A percentile compares a stretch with the other conserved stretches of the same genome.
Conservation (phyloP, 2,329 filamentous ascomycete genomes). For the Pseudonectria foliicola region DNA sequence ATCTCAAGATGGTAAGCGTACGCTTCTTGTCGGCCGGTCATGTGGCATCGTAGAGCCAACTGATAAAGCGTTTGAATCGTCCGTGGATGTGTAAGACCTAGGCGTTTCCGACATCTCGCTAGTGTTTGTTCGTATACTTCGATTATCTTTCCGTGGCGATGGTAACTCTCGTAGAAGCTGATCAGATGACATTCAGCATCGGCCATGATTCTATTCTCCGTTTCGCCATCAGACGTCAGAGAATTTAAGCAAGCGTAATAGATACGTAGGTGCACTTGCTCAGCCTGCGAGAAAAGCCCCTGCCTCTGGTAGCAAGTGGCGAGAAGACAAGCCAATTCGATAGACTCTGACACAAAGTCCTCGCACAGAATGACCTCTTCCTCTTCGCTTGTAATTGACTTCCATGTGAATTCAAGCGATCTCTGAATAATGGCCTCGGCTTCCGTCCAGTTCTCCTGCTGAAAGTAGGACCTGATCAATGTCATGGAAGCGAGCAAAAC, state of each 20-base stretch:
- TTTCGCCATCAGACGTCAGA: conserved; percentile 6
- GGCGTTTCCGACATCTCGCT: conserved; percentile 22
- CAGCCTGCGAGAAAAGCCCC: conserved; percentile 30
- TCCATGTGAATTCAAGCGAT: conserved; percentile 33
- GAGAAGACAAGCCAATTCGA: conserved; percentile 26
- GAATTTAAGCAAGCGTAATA: conserved; percentile 28
- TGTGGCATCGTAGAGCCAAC: conserved; percentile 15
- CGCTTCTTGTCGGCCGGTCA: conserved; percentile 25
- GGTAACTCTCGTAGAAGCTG: conserved; percentile 27
- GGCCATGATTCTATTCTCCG: conserved; percentile 23
- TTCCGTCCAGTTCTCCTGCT: conserved; percentile 26
- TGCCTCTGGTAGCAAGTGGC: conserved; percentile 30
- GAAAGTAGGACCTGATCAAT: conserved; percentile 26
- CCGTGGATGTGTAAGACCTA: conserved; percentile 22
- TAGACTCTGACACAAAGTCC: conserved; percentile 25
- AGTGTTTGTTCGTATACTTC: conserved; percentile 29
- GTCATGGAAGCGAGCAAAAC: conserved; percentile 31
- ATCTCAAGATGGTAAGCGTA: conserved; percentile 32
- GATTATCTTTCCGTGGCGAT: conserved; percentile 32
- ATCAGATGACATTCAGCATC: conserved; percentile 24
- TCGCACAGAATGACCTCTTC: conserved; percentile 23
- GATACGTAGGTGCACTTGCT: conserved; percentile 30
- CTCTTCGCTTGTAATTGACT: conserved; percentile 26
- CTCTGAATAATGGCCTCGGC: conserved; percentile 28
- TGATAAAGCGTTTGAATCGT: conserved; percentile 29